phyloP scores from a whole-genome alignment of 2,329 filamentous ascomycete genomes.

The Sporothrix brasiliensis region DNA sequence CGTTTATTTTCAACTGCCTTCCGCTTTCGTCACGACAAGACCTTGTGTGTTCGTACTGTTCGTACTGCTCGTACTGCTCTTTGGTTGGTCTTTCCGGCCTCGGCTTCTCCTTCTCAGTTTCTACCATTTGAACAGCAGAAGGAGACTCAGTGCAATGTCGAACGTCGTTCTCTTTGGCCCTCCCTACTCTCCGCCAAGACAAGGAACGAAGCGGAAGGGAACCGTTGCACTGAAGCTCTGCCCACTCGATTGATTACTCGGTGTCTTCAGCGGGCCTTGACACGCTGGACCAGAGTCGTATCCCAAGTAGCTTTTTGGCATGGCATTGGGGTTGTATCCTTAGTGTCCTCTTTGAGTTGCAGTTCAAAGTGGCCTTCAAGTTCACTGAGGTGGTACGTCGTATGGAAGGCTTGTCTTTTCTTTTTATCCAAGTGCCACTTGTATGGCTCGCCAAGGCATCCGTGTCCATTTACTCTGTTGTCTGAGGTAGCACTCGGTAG shows the following conservation, averaged over 20 bases:
- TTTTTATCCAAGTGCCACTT: background rate
- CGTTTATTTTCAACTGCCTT: constrained; percentile 4
- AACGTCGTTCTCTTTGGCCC: background rate
- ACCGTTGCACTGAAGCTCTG: constrained; percentile 6
- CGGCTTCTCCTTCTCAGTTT: no score
- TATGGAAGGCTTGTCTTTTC: background rate
- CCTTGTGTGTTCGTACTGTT: background rate
- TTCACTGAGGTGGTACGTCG: background rate
- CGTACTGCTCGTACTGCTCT: background rate
- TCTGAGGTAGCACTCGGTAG: constrained; percentile 27
- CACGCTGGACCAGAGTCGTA: background rate
- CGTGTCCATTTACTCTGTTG: background rate
- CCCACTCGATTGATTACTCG: constrained; percentile 13
- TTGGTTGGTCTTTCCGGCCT: background rate
- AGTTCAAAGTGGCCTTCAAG: background rate
- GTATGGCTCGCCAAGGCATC: constrained; percentile 6
- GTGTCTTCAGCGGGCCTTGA: background rate
- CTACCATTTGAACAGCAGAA: background rate
- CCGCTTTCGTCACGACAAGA: constrained; percentile 2
- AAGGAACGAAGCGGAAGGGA: constrained; percentile 19
- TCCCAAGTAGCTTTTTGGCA: constrained; percentile 7
- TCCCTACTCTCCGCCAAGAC: background rate
- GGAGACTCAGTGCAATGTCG: background rate
- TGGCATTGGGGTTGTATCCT: background rate
- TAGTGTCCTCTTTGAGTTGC: no score